Conservation (phyloP, 1,284 basidiomycete genomes). For the Trametes polyzona region DNA sequence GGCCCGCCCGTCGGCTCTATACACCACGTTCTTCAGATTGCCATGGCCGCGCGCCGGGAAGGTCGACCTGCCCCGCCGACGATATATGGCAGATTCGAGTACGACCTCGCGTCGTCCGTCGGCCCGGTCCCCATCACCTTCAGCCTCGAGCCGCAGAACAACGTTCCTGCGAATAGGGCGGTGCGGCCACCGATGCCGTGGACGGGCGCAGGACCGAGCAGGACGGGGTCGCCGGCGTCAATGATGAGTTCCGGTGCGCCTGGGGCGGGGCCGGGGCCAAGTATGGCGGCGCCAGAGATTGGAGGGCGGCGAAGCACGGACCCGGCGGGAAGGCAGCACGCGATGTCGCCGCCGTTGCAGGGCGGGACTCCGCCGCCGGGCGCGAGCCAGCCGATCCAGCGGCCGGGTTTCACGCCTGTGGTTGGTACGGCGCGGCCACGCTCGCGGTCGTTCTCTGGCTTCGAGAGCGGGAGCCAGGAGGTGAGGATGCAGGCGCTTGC, state of each 20-base stretch:
- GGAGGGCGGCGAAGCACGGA: constrained; percentile 14
- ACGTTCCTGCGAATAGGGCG: constrained; percentile 38
- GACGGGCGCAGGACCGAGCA: constrained; percentile 25
- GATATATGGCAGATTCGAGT: constrained; percentile 64
- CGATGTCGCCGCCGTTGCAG: constrained; percentile 3
- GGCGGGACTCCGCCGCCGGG: not conserved
- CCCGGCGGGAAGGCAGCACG: no score
- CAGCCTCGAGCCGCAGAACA: constrained; percentile 56
- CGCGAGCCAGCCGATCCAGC: constrained; percentile 43
- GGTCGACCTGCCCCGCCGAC: constrained; percentile 45
- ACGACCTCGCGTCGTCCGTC: constrained; percentile 53
- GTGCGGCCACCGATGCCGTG: constrained; percentile 20
- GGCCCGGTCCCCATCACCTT: constrained; percentile 72
- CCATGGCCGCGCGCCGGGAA: constrained; percentile 28
- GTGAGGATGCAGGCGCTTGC: constrained; percentile 19
- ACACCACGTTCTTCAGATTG: constrained; percentile 39
- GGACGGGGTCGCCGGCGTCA: constrained; percentile 17
- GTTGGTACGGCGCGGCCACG: constrained; percentile 56
- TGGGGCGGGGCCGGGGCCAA: no score
- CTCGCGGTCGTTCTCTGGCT: constrained; percentile 76
- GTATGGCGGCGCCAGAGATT: no score
- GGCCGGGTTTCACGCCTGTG: constrained; percentile 67
- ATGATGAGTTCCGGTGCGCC: not conserved
- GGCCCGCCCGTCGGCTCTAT: constrained; percentile 33
- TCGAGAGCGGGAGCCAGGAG: constrained; percentile 33